Conservation (phyloP, 2,329 filamentous ascomycete genomes). For the Colletotrichum sp. region DNA sequence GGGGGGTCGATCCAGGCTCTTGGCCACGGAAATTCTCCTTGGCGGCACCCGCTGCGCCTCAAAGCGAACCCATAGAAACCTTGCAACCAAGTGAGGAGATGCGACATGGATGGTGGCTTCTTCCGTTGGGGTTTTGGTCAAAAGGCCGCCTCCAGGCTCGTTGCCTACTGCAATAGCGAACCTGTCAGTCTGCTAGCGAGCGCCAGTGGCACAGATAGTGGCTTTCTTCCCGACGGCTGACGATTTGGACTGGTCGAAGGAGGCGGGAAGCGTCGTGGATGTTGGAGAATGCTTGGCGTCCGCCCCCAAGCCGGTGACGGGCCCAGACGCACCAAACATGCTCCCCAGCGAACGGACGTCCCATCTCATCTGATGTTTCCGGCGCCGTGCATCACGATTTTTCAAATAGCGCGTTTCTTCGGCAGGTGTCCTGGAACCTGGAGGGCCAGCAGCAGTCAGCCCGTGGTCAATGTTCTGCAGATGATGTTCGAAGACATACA, state of each 20-base stretch:
- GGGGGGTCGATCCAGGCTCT: background rate
- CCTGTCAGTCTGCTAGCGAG: background rate
- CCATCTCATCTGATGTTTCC: background rate
- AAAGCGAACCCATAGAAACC: background rate
- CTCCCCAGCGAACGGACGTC: background rate
- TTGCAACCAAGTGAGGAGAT: background rate
- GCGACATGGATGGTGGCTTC: background rate
- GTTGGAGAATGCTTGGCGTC: background rate
- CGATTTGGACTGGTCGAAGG: background rate
- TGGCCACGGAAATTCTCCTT: conserved; percentile 8
- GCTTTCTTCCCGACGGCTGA: background rate
- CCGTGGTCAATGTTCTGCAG: background rate
- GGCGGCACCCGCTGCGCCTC: conserved; percentile 14
- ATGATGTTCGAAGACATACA: background rate
- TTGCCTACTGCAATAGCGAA: background rate
- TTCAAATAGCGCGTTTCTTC: background rate
- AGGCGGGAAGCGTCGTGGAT: background rate
- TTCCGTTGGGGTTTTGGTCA: background rate
- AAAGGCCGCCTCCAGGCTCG: background rate
- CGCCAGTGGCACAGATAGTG: background rate
- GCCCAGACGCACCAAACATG: background rate
- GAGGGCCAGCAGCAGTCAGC: background rate
- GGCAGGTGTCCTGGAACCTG: background rate
- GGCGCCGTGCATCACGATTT: background rate
- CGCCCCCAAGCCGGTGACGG: background rate